Evolutionary conservation across 2,329 filamentous ascomycete genomes (phyloP).

Genomic region (Xylaria hypoxylon): DNA sequence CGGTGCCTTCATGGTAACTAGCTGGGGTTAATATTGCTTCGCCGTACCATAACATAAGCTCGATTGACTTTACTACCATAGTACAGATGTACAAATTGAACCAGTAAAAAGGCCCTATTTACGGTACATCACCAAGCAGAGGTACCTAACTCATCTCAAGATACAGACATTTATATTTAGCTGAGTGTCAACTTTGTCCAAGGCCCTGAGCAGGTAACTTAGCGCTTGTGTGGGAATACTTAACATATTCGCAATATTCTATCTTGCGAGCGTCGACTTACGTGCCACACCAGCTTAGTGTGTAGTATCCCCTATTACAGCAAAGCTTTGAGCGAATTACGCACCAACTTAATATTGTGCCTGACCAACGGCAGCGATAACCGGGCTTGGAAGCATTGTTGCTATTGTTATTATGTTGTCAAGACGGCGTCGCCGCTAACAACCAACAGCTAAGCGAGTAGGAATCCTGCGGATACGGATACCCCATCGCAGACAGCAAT

Average conservation of each 20-base stretch:
- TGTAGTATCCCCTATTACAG: neutral
- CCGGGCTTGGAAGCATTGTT: neutral
- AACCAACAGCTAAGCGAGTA: conserved; percentile 14
- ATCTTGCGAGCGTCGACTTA: neutral
- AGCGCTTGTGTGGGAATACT: neutral
- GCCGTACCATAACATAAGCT: neutral
- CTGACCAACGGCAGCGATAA: conserved; percentile 9
- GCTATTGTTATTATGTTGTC: neutral
- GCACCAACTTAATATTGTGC: neutral
- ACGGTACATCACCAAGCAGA: neutral
- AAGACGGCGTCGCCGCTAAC: conserved; percentile 22
- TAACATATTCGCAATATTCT: conserved; percentile 1
- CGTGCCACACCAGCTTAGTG: neutral
- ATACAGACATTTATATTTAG: neutral
- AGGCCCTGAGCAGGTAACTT: neutral
- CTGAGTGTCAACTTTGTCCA: neutral
- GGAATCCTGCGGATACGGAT: conserved; percentile 23
- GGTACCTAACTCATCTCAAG: neutral
- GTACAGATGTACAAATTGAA: neutral
- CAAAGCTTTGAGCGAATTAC: neutral
- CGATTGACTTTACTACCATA: neutral
- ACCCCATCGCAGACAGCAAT: conserved; percentile 7
- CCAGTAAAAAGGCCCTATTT: neutral
- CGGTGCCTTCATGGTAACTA: conserved; percentile 1
- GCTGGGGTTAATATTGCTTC: neutral